Percentiles rank a stretch among this genome's conserved stretches.
These are phyloP conservation scores for Tolypocladium pustulatum DNA, from an alignment of 2,329 filamentous ascomycete species.

Conservation along the genomic window DNA sequence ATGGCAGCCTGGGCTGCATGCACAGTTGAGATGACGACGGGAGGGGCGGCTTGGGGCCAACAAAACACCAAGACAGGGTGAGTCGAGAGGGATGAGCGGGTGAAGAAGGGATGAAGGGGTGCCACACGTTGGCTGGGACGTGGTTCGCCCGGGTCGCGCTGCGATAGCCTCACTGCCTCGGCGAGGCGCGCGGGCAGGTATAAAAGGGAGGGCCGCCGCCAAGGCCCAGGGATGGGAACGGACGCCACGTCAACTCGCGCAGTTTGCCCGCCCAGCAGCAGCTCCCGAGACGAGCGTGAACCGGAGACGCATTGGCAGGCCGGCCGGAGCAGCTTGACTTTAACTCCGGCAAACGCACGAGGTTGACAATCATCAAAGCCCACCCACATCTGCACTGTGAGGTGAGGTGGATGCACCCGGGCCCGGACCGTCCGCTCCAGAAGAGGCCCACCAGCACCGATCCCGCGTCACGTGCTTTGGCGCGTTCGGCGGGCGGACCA, in stretches of 20 bases:
- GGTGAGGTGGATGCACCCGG: too few relatives aligned
- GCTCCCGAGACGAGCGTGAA: neutral
- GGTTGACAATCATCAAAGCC: too few relatives aligned
- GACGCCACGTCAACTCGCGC: neutral
- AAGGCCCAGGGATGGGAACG: neutral
- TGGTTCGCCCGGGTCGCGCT: neutral
- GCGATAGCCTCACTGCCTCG: slow-evolving; percentile 4
- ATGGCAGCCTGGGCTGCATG: neutral
- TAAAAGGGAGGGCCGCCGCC: slow-evolving; percentile 3
- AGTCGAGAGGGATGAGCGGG: neutral
- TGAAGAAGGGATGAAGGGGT: neutral
- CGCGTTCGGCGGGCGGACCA: neutral
- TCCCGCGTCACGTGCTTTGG: slow-evolving; percentile 1
- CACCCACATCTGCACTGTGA: neutral
- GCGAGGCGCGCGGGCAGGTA: neutral
- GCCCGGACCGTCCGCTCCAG: neutral
- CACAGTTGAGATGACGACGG: neutral
- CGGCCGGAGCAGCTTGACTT: slow-evolving; percentile 4
- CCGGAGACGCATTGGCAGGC: slow-evolving; percentile 3
- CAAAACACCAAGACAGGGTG: neutral
- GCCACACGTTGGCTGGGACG: neutral
- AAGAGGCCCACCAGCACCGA: neutral
- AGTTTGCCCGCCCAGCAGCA: slow-evolving; percentile 1
- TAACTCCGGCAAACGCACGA: neutral
- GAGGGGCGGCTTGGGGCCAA: neutral